Percentiles rank a stretch among this genome's conserved stretches.
Evolutionary conservation across 306 rosid genomes (phyloP).

Genomic region (Pyrus communis): DNA sequence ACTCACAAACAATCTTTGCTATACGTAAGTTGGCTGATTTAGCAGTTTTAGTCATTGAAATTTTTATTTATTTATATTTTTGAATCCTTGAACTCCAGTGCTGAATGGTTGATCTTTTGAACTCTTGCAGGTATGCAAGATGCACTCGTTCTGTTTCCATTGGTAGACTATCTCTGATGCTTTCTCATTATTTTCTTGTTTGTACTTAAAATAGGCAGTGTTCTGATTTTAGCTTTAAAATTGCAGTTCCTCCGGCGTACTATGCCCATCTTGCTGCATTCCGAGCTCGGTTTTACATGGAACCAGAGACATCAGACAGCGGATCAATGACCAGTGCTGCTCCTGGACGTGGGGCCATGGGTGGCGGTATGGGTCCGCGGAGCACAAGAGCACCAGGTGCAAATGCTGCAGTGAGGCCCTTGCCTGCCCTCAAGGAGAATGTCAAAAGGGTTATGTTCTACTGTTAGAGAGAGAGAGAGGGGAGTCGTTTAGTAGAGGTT

Average conservation of each 20-base stretch:
- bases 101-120: not conserved
- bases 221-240: not conserved
- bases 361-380: constrained; percentile 36
- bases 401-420: constrained; percentile 74
- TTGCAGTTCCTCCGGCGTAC: constrained; percentile 92
- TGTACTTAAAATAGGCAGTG: not conserved
- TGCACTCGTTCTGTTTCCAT: constrained; percentile 93
- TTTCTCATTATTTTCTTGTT: not conserved
- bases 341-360: constrained; percentile 52
- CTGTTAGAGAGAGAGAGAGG: constrained; percentile 29
- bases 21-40: constrained; percentile 56
- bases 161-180: constrained; percentile 37
- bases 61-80: not conserved
- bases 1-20: constrained; percentile 84
- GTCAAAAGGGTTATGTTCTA: constrained; percentile 94
- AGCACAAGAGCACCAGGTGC: constrained; percentile 54
- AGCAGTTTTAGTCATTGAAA: not conserved
- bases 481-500: not conserved
- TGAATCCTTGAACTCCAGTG: not conserved
- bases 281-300: constrained; percentile 91
- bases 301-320: constrained; percentile 81
- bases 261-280: constrained; percentile 96
- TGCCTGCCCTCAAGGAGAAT: constrained; percentile 80
- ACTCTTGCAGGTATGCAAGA: constrained; percentile 67
- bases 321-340: constrained; percentile 84